Evolutionary conservation across 1,284 basidiomycete species (phyloP), one percentile per base, ranked within the genome.

Genomic region (Agaricales sp.): DNA sequence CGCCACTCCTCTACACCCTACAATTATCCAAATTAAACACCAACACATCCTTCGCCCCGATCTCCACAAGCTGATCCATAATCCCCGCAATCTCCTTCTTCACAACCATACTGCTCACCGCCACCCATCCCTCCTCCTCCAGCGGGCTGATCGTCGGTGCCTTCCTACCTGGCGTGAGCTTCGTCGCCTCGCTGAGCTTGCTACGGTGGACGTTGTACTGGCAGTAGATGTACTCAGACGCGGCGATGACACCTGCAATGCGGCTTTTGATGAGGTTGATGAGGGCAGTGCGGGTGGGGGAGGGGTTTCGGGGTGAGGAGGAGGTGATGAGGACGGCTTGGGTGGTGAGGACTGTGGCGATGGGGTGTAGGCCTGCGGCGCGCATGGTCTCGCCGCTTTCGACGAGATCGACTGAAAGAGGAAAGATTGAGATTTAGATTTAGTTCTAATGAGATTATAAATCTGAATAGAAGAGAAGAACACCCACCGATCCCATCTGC

Each of bases 351-450:
- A 99, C 67, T 1, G 92, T 95, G 43, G 85, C 87, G 61, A 99
- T 96, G 24, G 93, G 82, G 65, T 91, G 89, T 49, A 99, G 74
- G 45, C 95, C 95, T 1, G 94, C 95, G 20, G 95, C 96, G 39
- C 95, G 91, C 96, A 99, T 99, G 1, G 95, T 99, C 60, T 99
- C 96, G 23, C 95, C 95, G n/a, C 92, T 96, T 67, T 99, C 95
- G 50, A 94, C 92, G 50, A 95, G 83, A 66, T 94, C 92, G 48
- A 94, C 91, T 92, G 52, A 2, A 52, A 23, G 21, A 49, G 52
- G 22, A 49, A 45, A 43, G 23, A 49, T 49, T 14, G 48, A 45
- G 46, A 50, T 39, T 35, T 19, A 35, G 60, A 20, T 56, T n/a
- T n/a, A n/a, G n/a, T n/a, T n/a, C 43, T 18, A 44, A 50, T n/a